Conservation (phyloP, 208 protist species). For the Acanthamoeba castellanii region DNA sequence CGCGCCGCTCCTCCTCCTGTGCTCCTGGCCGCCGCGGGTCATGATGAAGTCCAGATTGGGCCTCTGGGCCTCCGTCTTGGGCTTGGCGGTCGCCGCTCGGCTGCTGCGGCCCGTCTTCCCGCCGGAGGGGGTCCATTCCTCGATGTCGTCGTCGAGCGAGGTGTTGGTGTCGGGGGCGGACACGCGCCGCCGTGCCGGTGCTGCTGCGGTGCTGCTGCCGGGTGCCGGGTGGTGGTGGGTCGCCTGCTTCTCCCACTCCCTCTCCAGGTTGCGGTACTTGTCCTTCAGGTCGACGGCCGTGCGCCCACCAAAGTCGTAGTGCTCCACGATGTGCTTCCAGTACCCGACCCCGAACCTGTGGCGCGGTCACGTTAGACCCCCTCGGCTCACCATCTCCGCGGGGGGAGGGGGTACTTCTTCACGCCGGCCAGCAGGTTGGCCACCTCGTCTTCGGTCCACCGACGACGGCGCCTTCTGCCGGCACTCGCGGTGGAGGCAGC, state of each 20-base stretch:
- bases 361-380: background rate
- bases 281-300: slow-evolving; percentile 13
- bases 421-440: no score
- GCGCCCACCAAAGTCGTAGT: background rate
- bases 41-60: no score
- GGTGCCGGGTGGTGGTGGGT: background rate
- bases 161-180: background rate
- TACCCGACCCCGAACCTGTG: slow-evolving; percentile 1
- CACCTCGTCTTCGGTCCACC: no score
- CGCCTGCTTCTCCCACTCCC: background rate
- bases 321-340: background rate
- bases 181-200: background rate
- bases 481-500: no score
- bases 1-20: no score
- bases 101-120: no score
- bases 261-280: slow-evolving; percentile 45
- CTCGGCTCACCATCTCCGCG: background rate
- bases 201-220: background rate
- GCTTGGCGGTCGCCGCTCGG: no score
- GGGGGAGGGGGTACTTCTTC: no score
- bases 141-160: background rate
- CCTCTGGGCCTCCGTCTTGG: no score
- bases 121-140: background rate
- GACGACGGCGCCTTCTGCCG: no score
- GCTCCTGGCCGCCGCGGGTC: no score